Percentiles rank a stretch among this genome's conserved stretches.
These are phyloP conservation scores for Colletotrichum sp. DNA, from an alignment of 2,329 filamentous ascomycete genomes.

Conservation along the genomic window DNA sequence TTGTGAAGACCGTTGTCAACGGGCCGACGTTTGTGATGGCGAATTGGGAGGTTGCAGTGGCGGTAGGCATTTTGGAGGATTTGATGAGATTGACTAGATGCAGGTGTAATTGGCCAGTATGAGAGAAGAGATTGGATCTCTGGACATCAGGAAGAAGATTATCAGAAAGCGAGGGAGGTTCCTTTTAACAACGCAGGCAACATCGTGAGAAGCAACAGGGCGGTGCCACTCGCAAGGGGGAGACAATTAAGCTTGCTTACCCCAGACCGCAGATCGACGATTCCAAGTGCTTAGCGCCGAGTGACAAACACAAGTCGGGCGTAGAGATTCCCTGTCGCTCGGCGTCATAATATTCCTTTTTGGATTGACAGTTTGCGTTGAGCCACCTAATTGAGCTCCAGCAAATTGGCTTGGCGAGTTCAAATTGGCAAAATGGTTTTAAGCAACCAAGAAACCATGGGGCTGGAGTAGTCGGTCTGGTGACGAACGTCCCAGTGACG, in stretches of 20 bases:
- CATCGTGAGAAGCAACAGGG: not conserved
- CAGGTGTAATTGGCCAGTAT: not conserved
- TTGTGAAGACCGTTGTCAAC: slow-evolving; percentile 32
- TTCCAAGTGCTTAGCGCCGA: not conserved
- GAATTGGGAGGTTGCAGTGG: slow-evolving; percentile 20
- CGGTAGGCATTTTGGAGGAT: slow-evolving; percentile 25
- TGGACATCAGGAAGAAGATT: too few relatives aligned
- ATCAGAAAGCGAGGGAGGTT: too few relatives aligned
- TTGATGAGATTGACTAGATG: not conserved
- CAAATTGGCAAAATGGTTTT: not conserved
- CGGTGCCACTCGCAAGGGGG: not conserved
- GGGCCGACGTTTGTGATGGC: slow-evolving; percentile 32
- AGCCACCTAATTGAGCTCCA: fast-evolving
- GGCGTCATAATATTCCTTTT: not conserved
- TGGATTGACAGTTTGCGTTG: not conserved
- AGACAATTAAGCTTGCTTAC: not conserved
- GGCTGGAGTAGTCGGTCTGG: not conserved
- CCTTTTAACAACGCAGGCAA: not conserved
- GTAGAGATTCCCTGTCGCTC: not conserved
- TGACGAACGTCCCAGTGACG: not conserved
- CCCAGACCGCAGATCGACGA: not conserved
- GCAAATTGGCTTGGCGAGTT: not conserved
- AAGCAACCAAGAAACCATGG: not conserved
- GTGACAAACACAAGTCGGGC: not conserved
- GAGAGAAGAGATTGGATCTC: too few relatives aligned